Base-by-base conservation (phyloP, 2,329 filamentous ascomycete species). In the Cladosporium sp. region DNA sequence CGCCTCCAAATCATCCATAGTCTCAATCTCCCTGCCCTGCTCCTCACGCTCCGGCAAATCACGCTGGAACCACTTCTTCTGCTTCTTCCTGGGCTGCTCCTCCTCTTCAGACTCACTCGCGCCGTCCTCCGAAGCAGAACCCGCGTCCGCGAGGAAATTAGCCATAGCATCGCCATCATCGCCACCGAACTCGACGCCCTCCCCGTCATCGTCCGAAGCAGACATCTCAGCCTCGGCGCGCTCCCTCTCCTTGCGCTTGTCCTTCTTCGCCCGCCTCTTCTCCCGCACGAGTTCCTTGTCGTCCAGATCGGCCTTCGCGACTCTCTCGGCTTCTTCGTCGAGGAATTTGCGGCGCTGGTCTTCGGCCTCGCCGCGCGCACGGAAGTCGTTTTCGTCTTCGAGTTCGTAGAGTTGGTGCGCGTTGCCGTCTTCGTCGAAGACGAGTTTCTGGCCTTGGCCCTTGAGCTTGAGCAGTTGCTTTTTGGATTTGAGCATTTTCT, bases 401-500 rank as follows among this genome's bases (percentile, higher is more conserved):
- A 98, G 82, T 67, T 95, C 87, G 72, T 97, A 96, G 12, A 94
- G 68, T 55, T 87, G 81, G 67, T 93, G 90, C 3, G 90, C 78
- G 54, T 86, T 84, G 59, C 91, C 92, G 27, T 96, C 89, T 41
- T 95, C 91, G 70, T 97, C 92, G 67, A 92, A 98, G 4, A 96
- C 78, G 7, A 96, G 73, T 66, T 93, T 95, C 35, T 81, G 84
- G 11, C 88, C 86, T 64, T 85, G 86, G 63, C 89, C 88, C 75
- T 90, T 94, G 75, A 88, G 87, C 66, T 95, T 93, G 64, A 89
- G 79, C 69, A 94, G 87, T 71, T 94, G 88, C 72, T 95, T 89
- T 77, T 96, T 97, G 16, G 88, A 94, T 63, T 86, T 86, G 57
- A 97, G 80, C n/a, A 95, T 79, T 73, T 96, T 97, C 71, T 95